A percentile compares a stretch with the other conserved stretches of the same genome.
Evolutionary conservation across 2,329 filamentous ascomycete species (phyloP).

Genomic region (Colletotrichum shisoi): DNA sequence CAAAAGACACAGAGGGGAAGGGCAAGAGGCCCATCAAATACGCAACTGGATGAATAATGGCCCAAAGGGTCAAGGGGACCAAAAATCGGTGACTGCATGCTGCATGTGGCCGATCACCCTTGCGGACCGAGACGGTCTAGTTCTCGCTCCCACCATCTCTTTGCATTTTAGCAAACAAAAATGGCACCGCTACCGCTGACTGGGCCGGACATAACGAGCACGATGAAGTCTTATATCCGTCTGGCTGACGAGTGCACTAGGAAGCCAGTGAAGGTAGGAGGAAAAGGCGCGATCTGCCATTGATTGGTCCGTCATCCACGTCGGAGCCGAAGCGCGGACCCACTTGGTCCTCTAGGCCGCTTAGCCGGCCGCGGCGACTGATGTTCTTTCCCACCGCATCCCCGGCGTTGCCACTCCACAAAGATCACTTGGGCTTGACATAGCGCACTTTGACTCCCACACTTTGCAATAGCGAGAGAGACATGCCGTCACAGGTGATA

Average conservation of each 20-base stretch:
- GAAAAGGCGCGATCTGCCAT: slow-evolving; percentile 24
- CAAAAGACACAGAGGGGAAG: slow-evolving; percentile 2
- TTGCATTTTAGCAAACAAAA: slow-evolving; percentile 10
- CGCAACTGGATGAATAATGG: slow-evolving; percentile 33
- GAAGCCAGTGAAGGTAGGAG: background rate
- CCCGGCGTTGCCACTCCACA: slow-evolving; percentile 27
- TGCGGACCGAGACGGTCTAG: slow-evolving; percentile 27
- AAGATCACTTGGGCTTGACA: slow-evolving; percentile 25
- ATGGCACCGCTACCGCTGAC: slow-evolving; percentile 14
- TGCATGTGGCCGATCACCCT: slow-evolving; percentile 33
- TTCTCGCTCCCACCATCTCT: slow-evolving; percentile 29
- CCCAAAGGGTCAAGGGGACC: slow-evolving; percentile 12
- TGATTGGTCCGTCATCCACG: slow-evolving; percentile 33
- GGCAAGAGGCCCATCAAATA: slow-evolving; percentile 24
- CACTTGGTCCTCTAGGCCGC: slow-evolving; percentile 16
- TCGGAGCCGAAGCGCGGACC: slow-evolving; percentile 37
- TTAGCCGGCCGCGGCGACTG: slow-evolving; percentile 27
- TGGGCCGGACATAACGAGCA: slow-evolving; percentile 29
- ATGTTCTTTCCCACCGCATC: slow-evolving; percentile 30
- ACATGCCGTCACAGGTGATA: slow-evolving; percentile 19
- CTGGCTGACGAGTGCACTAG: slow-evolving; percentile 29
- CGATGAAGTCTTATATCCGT: slow-evolving; percentile 30
- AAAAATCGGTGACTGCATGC: slow-evolving; percentile 35
- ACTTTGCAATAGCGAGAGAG: slow-evolving; percentile 5
- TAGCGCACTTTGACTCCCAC: slow-evolving; percentile 15